Conservation (phyloP, 1,284 basidiomycete species). For the Xanthoconium separans region DNA sequence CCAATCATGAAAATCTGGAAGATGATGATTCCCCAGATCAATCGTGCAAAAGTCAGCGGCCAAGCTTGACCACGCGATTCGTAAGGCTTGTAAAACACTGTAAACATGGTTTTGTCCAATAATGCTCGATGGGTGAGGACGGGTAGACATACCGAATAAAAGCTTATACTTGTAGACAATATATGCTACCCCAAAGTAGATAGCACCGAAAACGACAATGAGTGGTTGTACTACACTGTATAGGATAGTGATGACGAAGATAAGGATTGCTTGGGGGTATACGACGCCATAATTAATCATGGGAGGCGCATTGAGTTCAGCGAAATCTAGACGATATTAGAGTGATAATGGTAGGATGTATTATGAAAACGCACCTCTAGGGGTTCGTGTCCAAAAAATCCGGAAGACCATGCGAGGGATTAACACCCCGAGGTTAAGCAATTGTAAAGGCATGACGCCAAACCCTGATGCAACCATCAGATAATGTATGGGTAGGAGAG, state of each 20-base stretch:
- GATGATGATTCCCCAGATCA: constrained; percentile 86
- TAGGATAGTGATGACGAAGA: constrained; percentile 92
- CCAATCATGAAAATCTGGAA: constrained; percentile 93
- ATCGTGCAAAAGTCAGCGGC: constrained; percentile 86
- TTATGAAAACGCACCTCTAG: constrained; percentile 60
- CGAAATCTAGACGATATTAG: constrained; percentile 63
- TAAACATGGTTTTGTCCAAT: background rate
- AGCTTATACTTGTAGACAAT: constrained; percentile 98
- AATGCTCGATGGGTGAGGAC: background rate
- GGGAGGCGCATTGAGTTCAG: constrained; percentile 95
- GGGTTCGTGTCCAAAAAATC: constrained; percentile 77
- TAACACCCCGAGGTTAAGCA: constrained; percentile 86
- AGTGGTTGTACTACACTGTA: constrained; percentile 96
- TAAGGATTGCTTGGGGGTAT: constrained; percentile 92
- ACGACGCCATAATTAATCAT: constrained; percentile 94
- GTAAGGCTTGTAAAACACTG: constrained; percentile 92
- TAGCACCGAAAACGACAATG: constrained; percentile 90
- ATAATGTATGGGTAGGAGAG: background rate
- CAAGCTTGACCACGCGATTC: constrained; percentile 93
- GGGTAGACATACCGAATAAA: constrained; percentile 72
- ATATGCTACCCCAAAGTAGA: constrained; percentile 94
- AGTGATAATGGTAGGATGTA: background rate
- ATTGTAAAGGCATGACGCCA: constrained; percentile 92
- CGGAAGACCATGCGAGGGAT: constrained; percentile 73
- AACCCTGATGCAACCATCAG: constrained; percentile 51